Percentiles rank a stretch among this genome's conserved stretches.
Conservation (phyloP, 2,329 filamentous ascomycete genomes). For the Plenodomus biglobosus region DNA sequence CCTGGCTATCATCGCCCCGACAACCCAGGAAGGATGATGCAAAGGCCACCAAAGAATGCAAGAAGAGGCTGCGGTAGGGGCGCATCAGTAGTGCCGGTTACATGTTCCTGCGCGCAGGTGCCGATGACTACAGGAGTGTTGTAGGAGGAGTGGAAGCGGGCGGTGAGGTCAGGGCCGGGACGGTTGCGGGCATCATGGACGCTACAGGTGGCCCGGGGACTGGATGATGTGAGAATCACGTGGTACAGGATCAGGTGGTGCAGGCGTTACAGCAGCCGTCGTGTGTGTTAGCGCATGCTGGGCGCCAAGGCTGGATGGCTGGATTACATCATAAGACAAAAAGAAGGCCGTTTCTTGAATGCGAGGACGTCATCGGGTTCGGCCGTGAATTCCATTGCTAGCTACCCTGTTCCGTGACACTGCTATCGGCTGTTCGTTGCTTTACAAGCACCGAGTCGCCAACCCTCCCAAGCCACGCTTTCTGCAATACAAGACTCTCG, state of each 20-base stretch:
- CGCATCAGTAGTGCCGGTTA: conserved; percentile 25
- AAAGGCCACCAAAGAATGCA: conserved; percentile 22
- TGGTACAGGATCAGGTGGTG: not conserved
- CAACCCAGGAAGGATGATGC: conserved; percentile 9
- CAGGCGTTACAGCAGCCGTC: not conserved
- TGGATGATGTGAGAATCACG: too few relatives aligned
- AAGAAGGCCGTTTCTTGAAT: conserved; percentile 3
- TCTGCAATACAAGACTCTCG: conserved; percentile 17
- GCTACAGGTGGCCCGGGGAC: not conserved
- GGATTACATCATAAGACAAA: conserved; percentile 12
- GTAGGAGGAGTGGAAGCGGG: conserved; percentile 20
- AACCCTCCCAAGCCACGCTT: conserved; percentile 2
- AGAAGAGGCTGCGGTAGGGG: conserved; percentile 24
- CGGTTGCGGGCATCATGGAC: not conserved
- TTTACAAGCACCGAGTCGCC: conserved; percentile 3
- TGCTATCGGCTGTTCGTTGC: conserved; percentile 14
- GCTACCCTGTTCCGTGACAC: not conserved
- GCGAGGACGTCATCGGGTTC: not conserved
- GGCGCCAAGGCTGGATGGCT: conserved; percentile 3
- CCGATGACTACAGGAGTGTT: conserved; percentile 14
- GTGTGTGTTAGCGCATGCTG: not conserved
- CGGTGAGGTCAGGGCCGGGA: not conserved
- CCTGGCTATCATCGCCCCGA: conserved; percentile 1
- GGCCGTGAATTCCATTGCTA: not conserved
- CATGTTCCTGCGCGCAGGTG: conserved; percentile 28